These are phyloP conservation scores for Eremochloa ophiuroides DNA, from an alignment of 176 grass and related monocot species.

Conservation along the genomic window DNA sequence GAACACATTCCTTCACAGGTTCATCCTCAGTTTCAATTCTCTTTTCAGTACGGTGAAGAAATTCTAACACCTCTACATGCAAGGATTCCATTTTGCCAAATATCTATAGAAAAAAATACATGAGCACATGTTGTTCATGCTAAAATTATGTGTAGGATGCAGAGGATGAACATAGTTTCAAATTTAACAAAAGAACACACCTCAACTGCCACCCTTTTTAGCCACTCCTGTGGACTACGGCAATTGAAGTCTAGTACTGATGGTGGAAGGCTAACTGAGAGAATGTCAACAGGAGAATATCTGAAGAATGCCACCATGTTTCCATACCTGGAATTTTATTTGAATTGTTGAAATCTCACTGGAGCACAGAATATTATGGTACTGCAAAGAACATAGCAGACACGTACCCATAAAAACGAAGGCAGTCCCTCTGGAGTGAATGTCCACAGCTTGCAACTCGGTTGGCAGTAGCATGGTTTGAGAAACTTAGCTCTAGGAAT, in stretches of 20 bases:
- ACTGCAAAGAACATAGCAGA: constrained; percentile 16
- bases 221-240: constrained; percentile 56
- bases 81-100: constrained; percentile 60
- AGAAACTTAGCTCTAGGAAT: constrained; percentile 98
- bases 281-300: constrained; percentile 91
- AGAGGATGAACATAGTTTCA: constrained; percentile 11
- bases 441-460: constrained; percentile 87
- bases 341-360: constrained; percentile 23
- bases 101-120: constrained; percentile 53
- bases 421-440: constrained; percentile 92
- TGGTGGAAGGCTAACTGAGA: constrained; percentile 78
- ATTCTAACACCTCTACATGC: constrained; percentile 71
- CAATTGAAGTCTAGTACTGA: constrained; percentile 65
- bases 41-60: constrained; percentile 63
- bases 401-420: constrained; percentile 88
- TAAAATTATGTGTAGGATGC: neutral
- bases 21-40: constrained; percentile 50
- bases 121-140: neutral
- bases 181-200: constrained; percentile 39
- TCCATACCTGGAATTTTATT: constrained; percentile 62
- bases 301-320: constrained; percentile 91
- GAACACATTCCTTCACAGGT: constrained; percentile 51
- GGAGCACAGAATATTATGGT: constrained; percentile 12
- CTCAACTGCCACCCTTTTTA: constrained; percentile 66
- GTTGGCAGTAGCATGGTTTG: constrained; percentile 78